Evolutionary conservation across 2,329 filamentous ascomycete species (phyloP), one percentile per base, ranked within the genome.

Genomic region (Pochonia chlamydosporia): DNA sequence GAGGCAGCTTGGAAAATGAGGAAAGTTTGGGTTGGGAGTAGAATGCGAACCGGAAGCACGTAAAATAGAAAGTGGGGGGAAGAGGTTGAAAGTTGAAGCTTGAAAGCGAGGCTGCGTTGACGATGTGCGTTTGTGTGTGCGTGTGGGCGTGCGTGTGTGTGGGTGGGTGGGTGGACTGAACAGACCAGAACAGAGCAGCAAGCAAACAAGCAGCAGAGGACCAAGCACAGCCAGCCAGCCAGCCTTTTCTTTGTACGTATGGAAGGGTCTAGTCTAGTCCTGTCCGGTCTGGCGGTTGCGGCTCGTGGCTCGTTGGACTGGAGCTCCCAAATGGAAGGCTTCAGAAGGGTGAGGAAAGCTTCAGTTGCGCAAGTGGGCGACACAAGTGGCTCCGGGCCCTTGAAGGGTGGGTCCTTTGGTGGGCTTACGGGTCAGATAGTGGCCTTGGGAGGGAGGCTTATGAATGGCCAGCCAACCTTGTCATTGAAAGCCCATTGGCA

Each of bases 341-440:
- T 47, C 49, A 43, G 49, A 51, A 51, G 28, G 43, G 43, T 21
- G 47, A 40, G 46, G 49, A 51, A 51, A 44, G 40, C 20, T 40
- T 7, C 6, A n/a, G 31, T 21, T 28, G 13, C 26, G 26, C 26
- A 28, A 28, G 26, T 28, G 26, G 26, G 26, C 26, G 26, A 28
- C 7, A 28, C 26, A 28, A 28, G 26, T 28, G 26, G 45, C 37
- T 28, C 28, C 23, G 18, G 10, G 16, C 39, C 23, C 14, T 14
- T 11, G 31, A 3, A 30, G 14, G 30, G 41, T 5, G n/a, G 41
- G 18, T 16, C 16, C 10, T 9, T 40, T 16, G 10, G n/a, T n/a
- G n/a, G n/a, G n/a, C n/a, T n/a, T n/a, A n/a, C n/a, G n/a, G n/a
- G n/a, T n/a, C n/a, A n/a, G n/a, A n/a, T n/a, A n/a, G n/a, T n/a